These are phyloP conservation scores for Cladophialophora bantiana DNA, from an alignment of 2,329 filamentous ascomycete genomes.

Conservation along the genomic window DNA sequence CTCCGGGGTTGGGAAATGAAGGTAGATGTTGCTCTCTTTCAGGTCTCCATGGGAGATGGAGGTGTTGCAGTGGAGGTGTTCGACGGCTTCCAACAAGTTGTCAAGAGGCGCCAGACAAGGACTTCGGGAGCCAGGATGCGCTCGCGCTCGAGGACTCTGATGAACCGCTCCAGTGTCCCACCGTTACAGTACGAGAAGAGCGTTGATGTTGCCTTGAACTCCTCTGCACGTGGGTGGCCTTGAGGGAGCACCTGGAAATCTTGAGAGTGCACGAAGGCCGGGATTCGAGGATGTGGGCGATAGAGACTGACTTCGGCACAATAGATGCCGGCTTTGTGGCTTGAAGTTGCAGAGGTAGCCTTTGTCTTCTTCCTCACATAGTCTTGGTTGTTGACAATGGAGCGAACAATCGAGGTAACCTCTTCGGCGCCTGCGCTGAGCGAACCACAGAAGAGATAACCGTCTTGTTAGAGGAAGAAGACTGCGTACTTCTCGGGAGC, in stretches of 20 bases:
- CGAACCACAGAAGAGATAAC: slow-evolving; percentile 12
- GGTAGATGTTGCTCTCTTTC: slow-evolving; percentile 27
- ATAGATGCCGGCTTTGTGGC: neutral
- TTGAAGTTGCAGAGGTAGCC: neutral
- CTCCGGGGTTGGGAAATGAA: slow-evolving; percentile 22
- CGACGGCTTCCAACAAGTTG: slow-evolving; percentile 17
- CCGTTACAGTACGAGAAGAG: slow-evolving; percentile 30
- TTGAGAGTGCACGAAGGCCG: slow-evolving; percentile 10
- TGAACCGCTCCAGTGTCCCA: slow-evolving; percentile 21
- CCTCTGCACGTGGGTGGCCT: neutral
- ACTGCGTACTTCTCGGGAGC: slow-evolving; percentile 20
- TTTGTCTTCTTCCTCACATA: slow-evolving; percentile 34
- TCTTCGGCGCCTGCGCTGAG: slow-evolving; percentile 19
- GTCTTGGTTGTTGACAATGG: slow-evolving; percentile 24
- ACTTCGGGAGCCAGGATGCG: slow-evolving; percentile 6
- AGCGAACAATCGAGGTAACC: slow-evolving; percentile 19
- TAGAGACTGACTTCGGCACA: slow-evolving; percentile 24
- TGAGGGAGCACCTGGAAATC: slow-evolving; percentile 8
- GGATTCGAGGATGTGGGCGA: slow-evolving; percentile 15
- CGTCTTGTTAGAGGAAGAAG: slow-evolving; percentile 25
- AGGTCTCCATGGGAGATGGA: slow-evolving; percentile 18
- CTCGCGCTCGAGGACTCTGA: slow-evolving; percentile 7
- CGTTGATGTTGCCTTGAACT: slow-evolving; percentile 17
- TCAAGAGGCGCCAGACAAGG: slow-evolving; percentile 21
- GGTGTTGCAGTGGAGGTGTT: slow-evolving; percentile 14